phyloP scores from a whole-genome alignment of 495 filamentous ascomycete species.

The Pyrenula aspistea region DNA sequence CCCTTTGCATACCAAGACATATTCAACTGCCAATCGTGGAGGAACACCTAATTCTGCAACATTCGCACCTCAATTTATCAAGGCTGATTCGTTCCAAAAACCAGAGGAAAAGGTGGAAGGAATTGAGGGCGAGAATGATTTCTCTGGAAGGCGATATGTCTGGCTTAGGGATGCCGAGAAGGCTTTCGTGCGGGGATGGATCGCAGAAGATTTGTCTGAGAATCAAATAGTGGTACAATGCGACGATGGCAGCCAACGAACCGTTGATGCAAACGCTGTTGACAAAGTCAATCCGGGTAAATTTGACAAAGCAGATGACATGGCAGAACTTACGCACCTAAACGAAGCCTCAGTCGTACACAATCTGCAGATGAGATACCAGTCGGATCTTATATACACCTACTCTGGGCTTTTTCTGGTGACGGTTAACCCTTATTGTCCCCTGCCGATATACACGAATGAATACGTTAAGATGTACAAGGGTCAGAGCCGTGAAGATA shows the following conservation, averaged over 20 bases:
- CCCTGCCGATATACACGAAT: slow-evolving; percentile 88
- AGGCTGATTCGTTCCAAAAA: slow-evolving; percentile 59
- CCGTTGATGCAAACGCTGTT: slow-evolving; percentile 70
- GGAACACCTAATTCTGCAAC: slow-evolving; percentile 48
- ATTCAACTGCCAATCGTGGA: slow-evolving; percentile 46
- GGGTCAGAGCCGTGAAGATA: slow-evolving; percentile 79
- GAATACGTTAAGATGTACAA: slow-evolving; percentile 97
- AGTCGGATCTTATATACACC: slow-evolving; percentile 93
- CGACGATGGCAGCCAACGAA: slow-evolving; percentile 90
- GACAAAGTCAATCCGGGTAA: slow-evolving; percentile 99
- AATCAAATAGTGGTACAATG: slow-evolving; percentile 72
- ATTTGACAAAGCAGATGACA: slow-evolving; percentile 98
- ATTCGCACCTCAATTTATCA: slow-evolving; percentile 94
- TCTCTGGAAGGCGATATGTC: slow-evolving; percentile 97
- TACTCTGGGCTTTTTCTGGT: slow-evolving; percentile 97
- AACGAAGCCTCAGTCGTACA: slow-evolving; percentile 98
- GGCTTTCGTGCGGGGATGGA: slow-evolving; percentile 86
- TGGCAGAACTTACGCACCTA: slow-evolving; percentile 95
- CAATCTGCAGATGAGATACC: slow-evolving; percentile 87
- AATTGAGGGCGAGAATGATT: slow-evolving; percentile 91
- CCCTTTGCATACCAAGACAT: slow-evolving; percentile 24
- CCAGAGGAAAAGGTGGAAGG: slow-evolving; percentile 57
- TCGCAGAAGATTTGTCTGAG: slow-evolving; percentile 66
- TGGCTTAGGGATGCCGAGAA: slow-evolving; percentile 81
- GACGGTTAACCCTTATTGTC: slow-evolving; percentile 92